Percentiles rank a stretch among this genome's conserved stretches.
Conservation (phyloP, 2,329 filamentous ascomycete species). For the Xylaria sp. region DNA sequence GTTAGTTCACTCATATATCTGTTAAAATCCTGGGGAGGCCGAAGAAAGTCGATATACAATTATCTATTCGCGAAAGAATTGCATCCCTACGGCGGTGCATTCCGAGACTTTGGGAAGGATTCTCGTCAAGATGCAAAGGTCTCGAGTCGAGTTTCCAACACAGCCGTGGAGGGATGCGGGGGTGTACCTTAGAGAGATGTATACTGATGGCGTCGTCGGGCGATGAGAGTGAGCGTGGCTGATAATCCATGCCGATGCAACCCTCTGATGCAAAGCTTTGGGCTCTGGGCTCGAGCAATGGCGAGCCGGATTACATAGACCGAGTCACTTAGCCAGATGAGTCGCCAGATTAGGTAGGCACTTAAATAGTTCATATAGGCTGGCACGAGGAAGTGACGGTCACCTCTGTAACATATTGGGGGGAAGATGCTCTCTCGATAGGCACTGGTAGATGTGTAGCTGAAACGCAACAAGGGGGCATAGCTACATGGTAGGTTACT, state of each 20-base stretch:
- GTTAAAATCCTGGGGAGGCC: not conserved
- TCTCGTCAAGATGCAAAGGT: slow-evolving; percentile 18
- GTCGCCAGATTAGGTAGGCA: not conserved
- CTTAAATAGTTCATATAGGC: not conserved
- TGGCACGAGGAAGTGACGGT: not conserved
- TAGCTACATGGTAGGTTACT: not conserved
- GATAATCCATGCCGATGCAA: not conserved
- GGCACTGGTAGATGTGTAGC: not conserved
- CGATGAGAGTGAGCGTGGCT: not conserved
- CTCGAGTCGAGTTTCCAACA: slow-evolving; percentile 9
- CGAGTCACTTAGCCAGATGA: not conserved
- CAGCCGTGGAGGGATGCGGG: not conserved
- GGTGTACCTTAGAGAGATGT: too few species aligned
- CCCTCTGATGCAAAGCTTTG: slow-evolving; percentile 14
- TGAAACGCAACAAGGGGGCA: not conserved
- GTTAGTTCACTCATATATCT: not conserved
- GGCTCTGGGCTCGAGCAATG: not conserved
- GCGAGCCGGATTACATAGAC: not conserved
- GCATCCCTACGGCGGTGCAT: not conserved
- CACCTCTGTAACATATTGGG: not conserved
- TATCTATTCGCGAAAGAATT: not conserved
- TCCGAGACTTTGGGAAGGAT: slow-evolving; percentile 17
- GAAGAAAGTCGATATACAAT: not conserved
- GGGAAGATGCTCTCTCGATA: not conserved
- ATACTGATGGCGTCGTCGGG: not conserved